phyloP scores from a whole-genome alignment of 2,329 filamentous ascomycete species.

The Claviceps capensis region DNA sequence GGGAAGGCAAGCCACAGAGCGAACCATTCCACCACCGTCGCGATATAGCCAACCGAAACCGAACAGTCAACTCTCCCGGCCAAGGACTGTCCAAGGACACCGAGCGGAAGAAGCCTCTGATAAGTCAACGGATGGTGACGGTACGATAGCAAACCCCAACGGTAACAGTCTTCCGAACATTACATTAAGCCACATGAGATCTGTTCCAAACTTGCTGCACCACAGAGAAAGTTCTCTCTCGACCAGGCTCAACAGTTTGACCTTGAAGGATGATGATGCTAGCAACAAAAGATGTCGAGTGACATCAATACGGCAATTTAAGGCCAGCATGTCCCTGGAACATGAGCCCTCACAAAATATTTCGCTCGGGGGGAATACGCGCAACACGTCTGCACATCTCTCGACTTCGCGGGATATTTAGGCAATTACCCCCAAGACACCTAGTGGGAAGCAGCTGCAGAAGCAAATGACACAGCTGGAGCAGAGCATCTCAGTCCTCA shows the following conservation, averaged over 20 bases:
- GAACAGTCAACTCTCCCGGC: slow-evolving; percentile 23
- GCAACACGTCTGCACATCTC: slow-evolving; percentile 6
- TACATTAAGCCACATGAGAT: slow-evolving; percentile 15
- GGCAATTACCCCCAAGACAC: slow-evolving; percentile 21
- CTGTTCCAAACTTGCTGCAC: slow-evolving; percentile 15
- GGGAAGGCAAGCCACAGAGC: slow-evolving; percentile 32
- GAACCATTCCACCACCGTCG: slow-evolving; percentile 38
- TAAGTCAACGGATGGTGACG: slow-evolving; percentile 17
- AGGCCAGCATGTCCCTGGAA: slow-evolving; percentile 15
- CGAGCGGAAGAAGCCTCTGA: slow-evolving; percentile 26
- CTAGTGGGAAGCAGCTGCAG: slow-evolving; percentile 16
- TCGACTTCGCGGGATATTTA: slow-evolving; percentile 16
- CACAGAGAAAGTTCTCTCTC: slow-evolving; percentile 32
- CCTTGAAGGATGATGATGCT: slow-evolving; percentile 19
- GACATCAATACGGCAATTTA: slow-evolving; percentile 20
- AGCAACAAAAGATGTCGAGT: slow-evolving; percentile 29
- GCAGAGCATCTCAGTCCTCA: slow-evolving; percentile 19
- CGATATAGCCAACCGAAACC: slow-evolving; percentile 34
- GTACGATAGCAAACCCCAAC: slow-evolving; percentile 18
- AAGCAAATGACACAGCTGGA: slow-evolving; percentile 20
- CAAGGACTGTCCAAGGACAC: slow-evolving; percentile 26
- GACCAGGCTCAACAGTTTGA: slow-evolving; percentile 24
- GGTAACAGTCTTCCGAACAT: slow-evolving; percentile 7
- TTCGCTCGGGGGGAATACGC: slow-evolving; percentile 3
- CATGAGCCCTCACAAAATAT: slow-evolving; percentile 8